phyloP scores from a whole-genome alignment of 441 rosid genomes.

The Gossypium davidsonii region DNA sequence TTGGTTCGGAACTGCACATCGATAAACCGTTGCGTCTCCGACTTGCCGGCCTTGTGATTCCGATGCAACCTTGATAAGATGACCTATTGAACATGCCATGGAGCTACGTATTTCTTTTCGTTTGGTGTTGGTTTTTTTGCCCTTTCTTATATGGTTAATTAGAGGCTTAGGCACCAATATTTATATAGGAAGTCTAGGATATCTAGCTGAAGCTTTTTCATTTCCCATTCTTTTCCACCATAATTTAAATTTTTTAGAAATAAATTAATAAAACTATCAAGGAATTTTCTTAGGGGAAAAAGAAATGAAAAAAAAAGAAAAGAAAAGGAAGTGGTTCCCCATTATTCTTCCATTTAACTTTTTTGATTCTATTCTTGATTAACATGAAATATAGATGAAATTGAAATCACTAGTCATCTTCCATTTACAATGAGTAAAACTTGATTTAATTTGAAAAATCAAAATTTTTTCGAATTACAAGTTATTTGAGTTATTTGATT shows the following conservation, averaged over 20 bases:
- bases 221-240: not conserved
- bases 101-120: not conserved
- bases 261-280: not conserved
- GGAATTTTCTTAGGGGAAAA: not conserved
- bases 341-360: not conserved
- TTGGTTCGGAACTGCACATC: not conserved
- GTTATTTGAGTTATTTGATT: too few species aligned
- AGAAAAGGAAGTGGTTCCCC: not conserved
- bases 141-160: not conserved
- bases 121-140: not conserved
- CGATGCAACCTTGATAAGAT: not conserved
- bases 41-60: not conserved
- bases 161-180: not conserved
- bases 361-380: not conserved
- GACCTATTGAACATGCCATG: conserved; percentile 8
- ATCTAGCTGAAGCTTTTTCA: not conserved
- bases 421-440: too few species aligned
- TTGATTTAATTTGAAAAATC: too few species aligned
- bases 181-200: not conserved
- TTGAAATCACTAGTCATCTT: not conserved
- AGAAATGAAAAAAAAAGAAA: not conserved
- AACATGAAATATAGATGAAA: not conserved
- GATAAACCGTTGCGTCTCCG: not conserved
- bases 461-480: too few species aligned
- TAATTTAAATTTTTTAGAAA: not conserved